Evolutionary conservation across 139 green algal genomes (phyloP), one percentile per base, ranked within the genome.

Genomic region (Haematococcus sp.): DNA sequence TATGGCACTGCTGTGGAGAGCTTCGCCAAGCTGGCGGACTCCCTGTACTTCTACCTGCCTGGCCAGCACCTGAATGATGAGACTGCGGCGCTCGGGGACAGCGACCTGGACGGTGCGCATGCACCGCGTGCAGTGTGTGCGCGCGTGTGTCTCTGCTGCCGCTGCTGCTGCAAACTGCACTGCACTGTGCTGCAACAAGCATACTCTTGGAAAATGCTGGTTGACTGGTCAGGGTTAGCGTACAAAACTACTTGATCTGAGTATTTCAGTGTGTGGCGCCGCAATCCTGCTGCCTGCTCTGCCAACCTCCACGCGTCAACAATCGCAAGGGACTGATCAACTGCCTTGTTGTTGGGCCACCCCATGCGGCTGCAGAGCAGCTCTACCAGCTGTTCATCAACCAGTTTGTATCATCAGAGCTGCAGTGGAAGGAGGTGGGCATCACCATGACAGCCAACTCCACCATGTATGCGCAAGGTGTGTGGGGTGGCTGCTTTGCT

Each of bases 21-120:
- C 40, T 86, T 90, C 52, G 69, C 79, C 52, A 92, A 92, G 77
- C 77, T 92, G 31, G 80, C 82, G 0, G 88, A 92, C 68, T 88
- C 80, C 22, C 88, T 92, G 56, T 92, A 82, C 70, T 92, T 92
- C 81, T 76, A 67, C 59, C 66, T 2, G 28, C 65, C 9, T 23
- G 28, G 61, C 61, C n/a, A 30, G 9, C 9, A 25, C 61, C 9
- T 69, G 31, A 7, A 35, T 9, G 25, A 43, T 23, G 13, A 34
- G 58, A 35, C 58, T 3, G 58, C 25, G 27, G 28, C 4, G 58
- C 40, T 49, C 7, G 40, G 40, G 40, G 40, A 49, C 40, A 49
- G 40, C 40, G 40, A 49, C 40, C 40, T 49, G 40, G 40, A 49
- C 40, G 40, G 40, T 49, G 11, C 40, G 40, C 7, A 49, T n/a